Evolutionary conservation across 1,284 basidiomycete genomes (phyloP).

Genomic region (Coriolopsis trogii): DNA sequence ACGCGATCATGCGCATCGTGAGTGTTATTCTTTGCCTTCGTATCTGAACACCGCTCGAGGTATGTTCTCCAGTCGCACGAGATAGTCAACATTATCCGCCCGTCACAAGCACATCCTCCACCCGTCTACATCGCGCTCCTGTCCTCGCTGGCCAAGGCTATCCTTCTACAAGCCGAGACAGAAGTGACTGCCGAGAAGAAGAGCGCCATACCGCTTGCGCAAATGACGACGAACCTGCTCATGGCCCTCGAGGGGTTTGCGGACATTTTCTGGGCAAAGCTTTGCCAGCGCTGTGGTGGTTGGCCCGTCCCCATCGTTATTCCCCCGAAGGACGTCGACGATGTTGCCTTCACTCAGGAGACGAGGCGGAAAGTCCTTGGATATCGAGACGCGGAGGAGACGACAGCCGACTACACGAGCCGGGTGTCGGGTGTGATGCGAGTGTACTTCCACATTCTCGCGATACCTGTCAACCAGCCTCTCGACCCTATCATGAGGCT

Average conservation of each 20-base stretch:
- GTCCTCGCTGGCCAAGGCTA: constrained; percentile 85
- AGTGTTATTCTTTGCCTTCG: constrained; percentile 33
- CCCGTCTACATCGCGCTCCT: constrained; percentile 77
- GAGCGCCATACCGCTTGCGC: constrained; percentile 83
- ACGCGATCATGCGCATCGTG: constrained; percentile 75
- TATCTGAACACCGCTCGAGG: constrained; percentile 4
- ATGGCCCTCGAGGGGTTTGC: constrained; percentile 61
- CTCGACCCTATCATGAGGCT: constrained; percentile 58
- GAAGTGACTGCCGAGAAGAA: constrained; percentile 91
- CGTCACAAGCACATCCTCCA: constrained; percentile 40
- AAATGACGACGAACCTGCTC: constrained; percentile 74
- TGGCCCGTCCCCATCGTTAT: constrained; percentile 67
- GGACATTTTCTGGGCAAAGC: constrained; percentile 81
- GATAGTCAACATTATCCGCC: constrained; percentile 57
- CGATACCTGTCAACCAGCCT: constrained; percentile 42
- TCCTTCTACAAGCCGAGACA: constrained; percentile 92
- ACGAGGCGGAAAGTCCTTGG: constrained; percentile 74
- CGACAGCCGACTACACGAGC: constrained; percentile 64
- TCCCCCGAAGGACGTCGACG: constrained; percentile 51
- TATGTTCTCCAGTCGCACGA: constrained; percentile 55
- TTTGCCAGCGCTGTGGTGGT: constrained; percentile 80
- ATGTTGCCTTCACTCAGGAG: constrained; percentile 52
- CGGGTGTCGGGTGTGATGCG: constrained; percentile 86
- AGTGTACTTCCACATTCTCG: constrained; percentile 85
- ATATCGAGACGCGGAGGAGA: constrained; percentile 56